Conservation (phyloP, 805 yeast species). For the Ogataea wickerhamii region DNA sequence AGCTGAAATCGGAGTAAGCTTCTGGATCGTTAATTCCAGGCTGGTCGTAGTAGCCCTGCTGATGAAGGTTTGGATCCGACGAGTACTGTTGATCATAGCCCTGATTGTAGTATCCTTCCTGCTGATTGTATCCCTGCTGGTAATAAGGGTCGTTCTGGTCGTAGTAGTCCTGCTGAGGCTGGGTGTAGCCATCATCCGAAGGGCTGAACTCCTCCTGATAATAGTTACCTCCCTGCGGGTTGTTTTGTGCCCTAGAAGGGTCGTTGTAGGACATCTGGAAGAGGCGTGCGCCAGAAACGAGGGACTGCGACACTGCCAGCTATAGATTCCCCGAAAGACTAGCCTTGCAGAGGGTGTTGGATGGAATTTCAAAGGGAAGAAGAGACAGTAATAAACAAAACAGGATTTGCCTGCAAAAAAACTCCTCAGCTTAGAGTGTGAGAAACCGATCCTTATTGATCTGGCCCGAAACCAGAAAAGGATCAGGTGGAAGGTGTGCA, state of each 20-base stretch:
- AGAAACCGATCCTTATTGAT: neutral
- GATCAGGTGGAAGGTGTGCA: neutral
- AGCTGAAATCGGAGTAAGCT: constrained; percentile 58
- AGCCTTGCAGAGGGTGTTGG: neutral
- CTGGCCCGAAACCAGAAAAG: neutral
- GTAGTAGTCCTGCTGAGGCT: constrained; percentile 28
- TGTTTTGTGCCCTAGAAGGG: constrained; percentile 1
- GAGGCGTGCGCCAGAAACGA: constrained; percentile 8
- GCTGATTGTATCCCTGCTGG: constrained; percentile 29
- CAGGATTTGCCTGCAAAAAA: neutral
- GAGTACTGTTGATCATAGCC: constrained; percentile 52
- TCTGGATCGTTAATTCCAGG: constrained; percentile 49
- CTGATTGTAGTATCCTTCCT: constrained; percentile 34
- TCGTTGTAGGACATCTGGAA: constrained; percentile 57
- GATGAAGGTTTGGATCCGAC: constrained; percentile 33
- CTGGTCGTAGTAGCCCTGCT: constrained; percentile 51
- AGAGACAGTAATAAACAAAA: neutral
- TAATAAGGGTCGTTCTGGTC: constrained; percentile 31
- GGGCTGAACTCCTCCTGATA: constrained; percentile 27
- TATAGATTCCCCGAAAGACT: neutral
- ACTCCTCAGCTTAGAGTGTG: too few relatives aligned
- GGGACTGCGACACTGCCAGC: neutral
- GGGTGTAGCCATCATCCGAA: constrained; percentile 23
- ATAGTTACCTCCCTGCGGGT: constrained; percentile 23
- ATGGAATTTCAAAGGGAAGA: neutral